Percentiles rank a stretch among this genome's conserved stretches.
Evolutionary conservation across 495 filamentous ascomycete genomes (phyloP).

Genomic region (Aspergillus sclerotiicarbonarius): DNA sequence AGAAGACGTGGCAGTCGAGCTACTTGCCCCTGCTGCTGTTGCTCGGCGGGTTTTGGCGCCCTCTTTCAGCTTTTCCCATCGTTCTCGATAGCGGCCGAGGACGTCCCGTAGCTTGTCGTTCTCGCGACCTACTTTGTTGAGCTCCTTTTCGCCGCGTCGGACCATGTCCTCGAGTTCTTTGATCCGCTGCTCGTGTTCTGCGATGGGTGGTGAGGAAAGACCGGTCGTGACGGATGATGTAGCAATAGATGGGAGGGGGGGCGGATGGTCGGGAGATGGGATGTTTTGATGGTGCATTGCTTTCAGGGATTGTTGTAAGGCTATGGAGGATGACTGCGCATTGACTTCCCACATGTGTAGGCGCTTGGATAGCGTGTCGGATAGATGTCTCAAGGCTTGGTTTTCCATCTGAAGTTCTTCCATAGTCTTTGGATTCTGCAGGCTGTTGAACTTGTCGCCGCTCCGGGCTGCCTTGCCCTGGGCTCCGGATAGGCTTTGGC

Average conservation of each 20-base stretch:
- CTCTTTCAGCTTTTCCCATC: slow-evolving; percentile 83
- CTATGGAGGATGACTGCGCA: slow-evolving; percentile 75
- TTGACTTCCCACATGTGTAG: slow-evolving; percentile 84
- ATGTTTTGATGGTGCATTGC: slow-evolving; percentile 56
- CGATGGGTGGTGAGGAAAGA: slow-evolving; percentile 20
- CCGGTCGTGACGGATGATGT: slow-evolving; percentile 24
- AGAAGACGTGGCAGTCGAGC: neutral
- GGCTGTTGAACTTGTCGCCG: slow-evolving; percentile 28
- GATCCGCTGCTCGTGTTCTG: slow-evolving; percentile 43
- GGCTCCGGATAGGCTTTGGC: slow-evolving; percentile 27
- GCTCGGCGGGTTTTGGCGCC: slow-evolving; percentile 63
- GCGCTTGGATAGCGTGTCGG: slow-evolving; percentile 74
- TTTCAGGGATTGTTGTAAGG: slow-evolving; percentile 75
- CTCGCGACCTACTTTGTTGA: slow-evolving; percentile 58
- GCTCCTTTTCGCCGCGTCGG: slow-evolving; percentile 50
- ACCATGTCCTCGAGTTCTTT: slow-evolving; percentile 47
- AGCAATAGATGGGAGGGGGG: slow-evolving; percentile 26
- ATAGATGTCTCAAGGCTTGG: slow-evolving; percentile 64
- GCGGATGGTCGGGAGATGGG: slow-evolving; percentile 31
- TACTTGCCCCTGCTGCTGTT: slow-evolving; percentile 14
- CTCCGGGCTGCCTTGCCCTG: slow-evolving; percentile 25
- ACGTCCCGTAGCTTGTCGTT: slow-evolving; percentile 68
- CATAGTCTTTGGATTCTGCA: slow-evolving; percentile 53
- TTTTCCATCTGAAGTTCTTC: slow-evolving; percentile 88
- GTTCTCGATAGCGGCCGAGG: slow-evolving; percentile 66